phyloP scores from a whole-genome alignment of 352 stramenopile genomes.

The Vaucheria bursata region DNA sequence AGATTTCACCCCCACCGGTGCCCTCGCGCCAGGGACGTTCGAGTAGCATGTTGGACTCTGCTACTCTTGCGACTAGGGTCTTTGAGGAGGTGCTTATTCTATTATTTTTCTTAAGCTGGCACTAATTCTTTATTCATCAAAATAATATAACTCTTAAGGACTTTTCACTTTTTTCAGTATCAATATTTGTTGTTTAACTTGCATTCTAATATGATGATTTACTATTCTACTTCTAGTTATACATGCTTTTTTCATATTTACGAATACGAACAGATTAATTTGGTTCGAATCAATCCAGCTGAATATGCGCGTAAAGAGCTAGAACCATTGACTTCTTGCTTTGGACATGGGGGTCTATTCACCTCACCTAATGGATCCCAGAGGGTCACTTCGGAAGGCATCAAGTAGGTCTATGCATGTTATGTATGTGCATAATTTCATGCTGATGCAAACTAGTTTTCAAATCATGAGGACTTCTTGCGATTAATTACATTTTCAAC shows the following conservation, averaged over 20 bases:
- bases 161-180: not conserved
- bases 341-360: not conserved
- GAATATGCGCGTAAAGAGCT: not conserved
- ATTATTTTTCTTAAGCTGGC: too few relatives aligned
- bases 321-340: not conserved
- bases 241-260: too few relatives aligned
- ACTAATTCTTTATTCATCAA: too few relatives aligned
- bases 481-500: too few relatives aligned
- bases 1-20: slow-evolving; percentile 7
- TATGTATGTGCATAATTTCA: too few relatives aligned
- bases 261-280: not conserved
- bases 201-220: too few relatives aligned
- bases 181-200: not conserved
- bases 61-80: too few relatives aligned
- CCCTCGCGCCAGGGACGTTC: slow-evolving; percentile 1
- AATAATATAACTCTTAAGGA: slow-evolving; percentile 5
- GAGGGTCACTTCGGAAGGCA: not conserved
- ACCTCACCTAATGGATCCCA: not conserved
- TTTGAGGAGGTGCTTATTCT: too few relatives aligned
- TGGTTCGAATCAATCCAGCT: not conserved
- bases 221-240: too few relatives aligned
- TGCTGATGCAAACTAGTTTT: too few relatives aligned
- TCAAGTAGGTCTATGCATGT: slow-evolving; percentile 2
- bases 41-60: too few relatives aligned
- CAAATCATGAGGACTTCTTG: too few relatives aligned